These are phyloP conservation scores for Zygosaccharomyces bisporus DNA, from an alignment of 805 yeast genomes.

Conservation along the genomic window DNA sequence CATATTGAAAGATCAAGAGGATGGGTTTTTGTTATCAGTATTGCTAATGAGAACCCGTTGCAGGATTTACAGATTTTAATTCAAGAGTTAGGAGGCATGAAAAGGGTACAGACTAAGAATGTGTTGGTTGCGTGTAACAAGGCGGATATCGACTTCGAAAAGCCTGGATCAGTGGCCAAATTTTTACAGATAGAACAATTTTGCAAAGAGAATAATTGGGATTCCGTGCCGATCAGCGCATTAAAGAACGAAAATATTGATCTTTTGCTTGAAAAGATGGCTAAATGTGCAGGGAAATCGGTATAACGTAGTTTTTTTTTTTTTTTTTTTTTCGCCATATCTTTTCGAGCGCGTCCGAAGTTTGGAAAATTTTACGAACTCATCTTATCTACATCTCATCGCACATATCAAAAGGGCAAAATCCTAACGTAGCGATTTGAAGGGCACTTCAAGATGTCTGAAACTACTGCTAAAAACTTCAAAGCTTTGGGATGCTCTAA, in stretches of 20 bases:
- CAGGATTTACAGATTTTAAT: conserved; percentile 60
- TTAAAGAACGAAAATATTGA: conserved; percentile 67
- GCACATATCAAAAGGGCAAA: neutral
- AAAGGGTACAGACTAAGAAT: conserved; percentile 55
- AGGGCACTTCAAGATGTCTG: conserved; percentile 11
- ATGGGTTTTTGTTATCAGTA: conserved; percentile 76
- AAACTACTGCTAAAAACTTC: conserved; percentile 36
- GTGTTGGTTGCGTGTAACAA: conserved; percentile 87
- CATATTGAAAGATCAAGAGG: conserved; percentile 93
- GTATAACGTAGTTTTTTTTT: neutral
- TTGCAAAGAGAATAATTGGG: conserved; percentile 53
- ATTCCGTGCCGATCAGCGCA: conserved; percentile 82
- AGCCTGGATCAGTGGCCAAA: conserved; percentile 43
- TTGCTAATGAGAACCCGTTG: conserved; percentile 65
- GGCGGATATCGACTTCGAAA: conserved; percentile 60
- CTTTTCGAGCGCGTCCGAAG: neutral
- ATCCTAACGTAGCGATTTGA: neutral
- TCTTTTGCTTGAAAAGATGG: conserved; percentile 66
- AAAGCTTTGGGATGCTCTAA: conserved; percentile 68
- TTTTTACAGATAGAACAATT: conserved; percentile 45
- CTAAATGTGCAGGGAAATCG: conserved; percentile 37
- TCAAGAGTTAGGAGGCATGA: conserved; percentile 62
- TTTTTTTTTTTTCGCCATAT: neutral
- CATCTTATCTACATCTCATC: conserved; percentile 17
- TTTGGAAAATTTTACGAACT: conserved; percentile 10